Evolutionary conservation across 2,329 filamentous ascomycete genomes (phyloP), one percentile per base, ranked within the genome.

Genomic region (Aspergillus fructus): DNA sequence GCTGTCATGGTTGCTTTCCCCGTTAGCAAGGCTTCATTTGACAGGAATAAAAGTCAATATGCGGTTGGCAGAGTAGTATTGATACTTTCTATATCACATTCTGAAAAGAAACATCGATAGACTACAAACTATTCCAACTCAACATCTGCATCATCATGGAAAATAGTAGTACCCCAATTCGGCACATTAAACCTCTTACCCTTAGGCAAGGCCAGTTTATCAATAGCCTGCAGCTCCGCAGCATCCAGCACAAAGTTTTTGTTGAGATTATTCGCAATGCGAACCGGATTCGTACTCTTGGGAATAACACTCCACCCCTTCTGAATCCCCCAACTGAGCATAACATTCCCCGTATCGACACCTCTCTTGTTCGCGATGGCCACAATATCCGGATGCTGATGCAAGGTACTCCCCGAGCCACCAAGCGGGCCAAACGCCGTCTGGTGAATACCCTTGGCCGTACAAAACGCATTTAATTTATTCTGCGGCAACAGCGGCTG

Each of bases 281-380:
- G 53, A 45, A 5, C 39, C 5, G 53, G 23, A 41, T 55, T 49
- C 46, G 53, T 55, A 27, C 53, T 49, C 46, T 55, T 55, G 6
- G 53, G 53, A 4, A 55, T 55, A 40, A 55, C 53, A 34, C 53
- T 55, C 53, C 53, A 55, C 8, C 53, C 53, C 45, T 42, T 55
- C 27, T 55, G 53, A 3, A 55, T 55, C 8, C 53, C 53, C 53
- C 53, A 55, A 34, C 45, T 49, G 1, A 55, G 19, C 53, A 55
- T 55, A 4, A 55, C 53, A 49, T 55, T 55, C 5, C 53, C 53
- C 21, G 45, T 49, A n/a, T 55, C 53, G 19, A 37, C 27, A 3
- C n/a, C 23, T 3, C 53, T 55, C 13, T 7, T 40, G 6, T 24
- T 23, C 37, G 53, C 53, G 45, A 49, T 55, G 4, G 3, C 17